Conservation (phyloP, 1,139 yeast species). For the Saccharomycopsis hybrid region DNA sequence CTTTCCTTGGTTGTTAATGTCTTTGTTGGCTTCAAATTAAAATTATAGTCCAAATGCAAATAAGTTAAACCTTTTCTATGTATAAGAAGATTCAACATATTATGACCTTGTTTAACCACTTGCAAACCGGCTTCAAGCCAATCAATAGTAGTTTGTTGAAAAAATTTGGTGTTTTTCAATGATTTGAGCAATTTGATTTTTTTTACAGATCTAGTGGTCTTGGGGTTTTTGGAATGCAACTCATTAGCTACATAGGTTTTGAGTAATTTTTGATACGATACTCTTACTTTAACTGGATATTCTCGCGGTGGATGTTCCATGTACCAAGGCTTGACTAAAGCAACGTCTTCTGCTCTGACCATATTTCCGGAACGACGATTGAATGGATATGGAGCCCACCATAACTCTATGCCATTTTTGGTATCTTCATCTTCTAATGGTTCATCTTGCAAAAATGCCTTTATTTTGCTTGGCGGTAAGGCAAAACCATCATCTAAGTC, state of each 20-base stretch:
- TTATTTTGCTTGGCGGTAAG: slow-evolving; percentile 33
- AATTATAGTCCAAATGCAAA: slow-evolving; percentile 89
- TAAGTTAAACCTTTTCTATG: slow-evolving; percentile 91
- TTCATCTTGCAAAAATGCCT: slow-evolving; percentile 44
- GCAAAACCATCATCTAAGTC: slow-evolving; percentile 33
- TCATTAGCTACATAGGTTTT: slow-evolving; percentile 71
- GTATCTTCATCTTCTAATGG: slow-evolving; percentile 40
- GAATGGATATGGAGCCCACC: slow-evolving; percentile 84
- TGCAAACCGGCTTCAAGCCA: slow-evolving; percentile 99
- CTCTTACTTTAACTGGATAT: slow-evolving; percentile 67
- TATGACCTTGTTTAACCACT: slow-evolving; percentile 87
- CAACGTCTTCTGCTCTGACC: slow-evolving; percentile 84
- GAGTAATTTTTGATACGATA: slow-evolving; percentile 81
- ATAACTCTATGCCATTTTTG: slow-evolving; percentile 54
- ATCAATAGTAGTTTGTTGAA: slow-evolving; percentile 86
- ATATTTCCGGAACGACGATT: slow-evolving; percentile 65
- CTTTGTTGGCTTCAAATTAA: slow-evolving; percentile 92
- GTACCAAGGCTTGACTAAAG: slow-evolving; percentile 80
- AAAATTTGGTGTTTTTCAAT: slow-evolving; percentile 73
- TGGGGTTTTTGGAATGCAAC: slow-evolving; percentile 42
- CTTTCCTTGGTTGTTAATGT: slow-evolving; percentile 95
- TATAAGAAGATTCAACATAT: slow-evolving; percentile 83
- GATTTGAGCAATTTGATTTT: slow-evolving; percentile 59
- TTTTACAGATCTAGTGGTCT: slow-evolving; percentile 34
- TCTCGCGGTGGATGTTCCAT: slow-evolving; percentile 52